Evolutionary conservation across 441 rosid species (phyloP), one percentile per base, ranked within the genome.

Genomic region (Adansonia grandidieri): DNA sequence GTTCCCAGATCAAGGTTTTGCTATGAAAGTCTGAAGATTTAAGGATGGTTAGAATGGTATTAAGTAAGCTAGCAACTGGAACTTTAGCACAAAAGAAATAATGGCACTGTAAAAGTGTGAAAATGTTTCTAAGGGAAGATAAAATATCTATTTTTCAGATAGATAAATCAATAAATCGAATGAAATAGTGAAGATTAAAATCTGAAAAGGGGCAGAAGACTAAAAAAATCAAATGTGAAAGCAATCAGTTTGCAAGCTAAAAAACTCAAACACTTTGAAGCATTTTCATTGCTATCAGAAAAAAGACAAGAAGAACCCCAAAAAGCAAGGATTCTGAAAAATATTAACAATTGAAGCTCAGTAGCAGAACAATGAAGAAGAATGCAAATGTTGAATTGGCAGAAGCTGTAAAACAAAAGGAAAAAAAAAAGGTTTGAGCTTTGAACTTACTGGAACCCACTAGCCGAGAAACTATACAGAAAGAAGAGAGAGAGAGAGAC

Each of bases 1-100:
- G 42, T 28, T 61, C 66, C 77, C 75, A 47, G 73, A 75, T 76
- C 73, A 62, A 73, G 50, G 74, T 58, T 72, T 67, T 32, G 28
- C 57, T 45, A 53, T 48, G 47, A 68, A 71, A 64, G 11, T 73
- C 79, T 66, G 79, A 11, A 80, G 69, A 74, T 70, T n/a, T 53
- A 32, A 57, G 61, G 32, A n/a, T 54, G 9, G 48, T 54, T 32
- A 71, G 75, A 51, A 8, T 28, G 44, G 7, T 24, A 8, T 9
- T 5, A 63, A 3, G 67, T 14, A 70, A 53, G 48, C 45, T 24
- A 14, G 24, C 24, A 70, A 50, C 0, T 24, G 8, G 24, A 50
- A 20, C 74, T 50, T 48, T 6, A 62, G 67, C 67, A 4, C 28
- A 1, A 5, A 13, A 61, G 11, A 11, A 14, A 3, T 14, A 15